Conservation (phyloP, 208 protist genomes). For the Wallacemonas collosoma region DNA sequence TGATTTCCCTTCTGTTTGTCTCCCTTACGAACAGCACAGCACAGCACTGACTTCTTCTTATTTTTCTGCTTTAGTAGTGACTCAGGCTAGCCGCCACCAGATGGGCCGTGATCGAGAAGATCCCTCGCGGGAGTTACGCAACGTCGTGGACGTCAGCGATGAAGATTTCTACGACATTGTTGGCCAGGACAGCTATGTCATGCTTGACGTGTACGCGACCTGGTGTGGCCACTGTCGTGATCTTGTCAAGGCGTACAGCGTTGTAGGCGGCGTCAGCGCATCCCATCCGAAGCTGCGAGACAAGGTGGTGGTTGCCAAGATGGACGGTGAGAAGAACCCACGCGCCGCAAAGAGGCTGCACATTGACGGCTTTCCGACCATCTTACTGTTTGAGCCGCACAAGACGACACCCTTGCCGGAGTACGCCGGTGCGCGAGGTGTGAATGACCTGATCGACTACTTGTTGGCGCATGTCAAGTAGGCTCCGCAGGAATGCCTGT, state of each 20-base stretch:
- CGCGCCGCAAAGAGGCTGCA: constrained; percentile 23
- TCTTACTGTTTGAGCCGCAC: constrained; percentile 43
- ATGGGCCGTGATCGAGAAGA: constrained; percentile 1
- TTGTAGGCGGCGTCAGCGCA: constrained; percentile 20
- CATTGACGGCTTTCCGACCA: constrained; percentile 48
- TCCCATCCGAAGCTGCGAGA: constrained; percentile 21
- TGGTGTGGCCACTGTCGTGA: constrained; percentile 79
- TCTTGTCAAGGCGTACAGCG: constrained; percentile 21
- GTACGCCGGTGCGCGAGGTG: constrained; percentile 28
- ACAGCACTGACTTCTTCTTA: too few species aligned
- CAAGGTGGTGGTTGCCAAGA: constrained; percentile 38
- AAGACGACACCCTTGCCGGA: constrained; percentile 21
- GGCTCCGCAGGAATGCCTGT: neutral
- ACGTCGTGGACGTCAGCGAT: constrained; percentile 33
- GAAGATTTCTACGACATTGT: constrained; percentile 52
- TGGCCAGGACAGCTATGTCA: constrained; percentile 32
- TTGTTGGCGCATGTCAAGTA: constrained; percentile 19
- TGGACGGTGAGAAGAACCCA: constrained; percentile 26
- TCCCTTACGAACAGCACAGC: too few species aligned
- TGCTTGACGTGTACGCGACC: constrained; percentile 86
- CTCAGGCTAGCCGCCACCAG: too few species aligned
- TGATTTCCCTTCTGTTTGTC: too few species aligned
- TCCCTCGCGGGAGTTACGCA: constrained; percentile 19
- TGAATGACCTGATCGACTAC: constrained; percentile 33
- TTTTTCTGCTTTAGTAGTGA: too few species aligned